These are phyloP conservation scores for Saussurea involucrata DNA, from an alignment of 129 eudicot species.

Conservation along the genomic window DNA sequence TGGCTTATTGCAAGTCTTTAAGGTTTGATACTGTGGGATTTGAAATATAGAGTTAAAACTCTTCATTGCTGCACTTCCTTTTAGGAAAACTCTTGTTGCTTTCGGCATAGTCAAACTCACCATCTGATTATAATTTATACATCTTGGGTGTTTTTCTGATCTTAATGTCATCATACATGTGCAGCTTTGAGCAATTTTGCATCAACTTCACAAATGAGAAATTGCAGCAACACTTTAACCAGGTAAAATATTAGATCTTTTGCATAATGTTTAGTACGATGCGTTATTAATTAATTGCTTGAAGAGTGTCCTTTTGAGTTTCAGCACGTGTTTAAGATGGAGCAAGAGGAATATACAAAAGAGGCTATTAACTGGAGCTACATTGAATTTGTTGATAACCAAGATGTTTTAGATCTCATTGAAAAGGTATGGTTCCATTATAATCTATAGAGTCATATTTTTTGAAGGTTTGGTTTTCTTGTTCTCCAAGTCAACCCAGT, in stretches of 20 bases:
- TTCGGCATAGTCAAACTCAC: not conserved
- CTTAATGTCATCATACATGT: conserved; percentile 17
- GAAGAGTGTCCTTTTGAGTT: conserved; percentile 10
- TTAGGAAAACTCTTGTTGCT: not conserved
- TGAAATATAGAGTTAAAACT: not conserved
- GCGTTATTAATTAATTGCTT: conserved; percentile 2
- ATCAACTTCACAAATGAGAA: conserved; percentile 97
- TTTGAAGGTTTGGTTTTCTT: too few species aligned
- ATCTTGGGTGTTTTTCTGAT: conserved; percentile 1
- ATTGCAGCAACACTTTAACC: conserved; percentile 98
- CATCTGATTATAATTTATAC: not conserved
- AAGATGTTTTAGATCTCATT: conserved; percentile 98
- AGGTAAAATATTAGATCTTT: conserved; percentile 40
- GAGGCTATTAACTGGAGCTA: conserved; percentile 98
- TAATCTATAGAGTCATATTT: not conserved
- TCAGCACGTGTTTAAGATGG: conserved; percentile 99
- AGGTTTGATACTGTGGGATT: not conserved
- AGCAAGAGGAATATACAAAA: conserved; percentile 96
- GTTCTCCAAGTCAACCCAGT: too few species aligned
- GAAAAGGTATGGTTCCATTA: conserved; percentile 64
- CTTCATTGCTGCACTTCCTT: not conserved
- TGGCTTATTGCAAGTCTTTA: not conserved
- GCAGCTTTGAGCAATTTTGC: conserved; percentile 99
- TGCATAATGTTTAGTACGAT: not conserved
- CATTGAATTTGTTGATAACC: conserved; percentile 98